Conservation (phyloP, 768 basidiomycete species). For the Daedaleopsis sinensis region DNA sequence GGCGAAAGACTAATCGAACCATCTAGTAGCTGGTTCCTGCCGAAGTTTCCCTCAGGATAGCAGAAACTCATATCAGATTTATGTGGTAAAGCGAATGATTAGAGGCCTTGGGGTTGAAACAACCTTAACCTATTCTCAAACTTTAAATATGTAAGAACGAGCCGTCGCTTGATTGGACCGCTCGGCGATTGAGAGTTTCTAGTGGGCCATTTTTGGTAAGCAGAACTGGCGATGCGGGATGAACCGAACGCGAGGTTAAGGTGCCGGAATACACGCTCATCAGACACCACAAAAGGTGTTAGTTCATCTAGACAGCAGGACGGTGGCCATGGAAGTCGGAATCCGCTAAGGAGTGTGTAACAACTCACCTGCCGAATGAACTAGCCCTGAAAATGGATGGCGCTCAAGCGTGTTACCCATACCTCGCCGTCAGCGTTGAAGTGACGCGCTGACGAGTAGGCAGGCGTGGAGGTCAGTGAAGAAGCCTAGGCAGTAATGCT, state of each 20-base stretch:
- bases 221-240: slow-evolving; percentile 74
- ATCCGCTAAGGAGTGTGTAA: slow-evolving; percentile 87
- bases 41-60: slow-evolving; percentile 85
- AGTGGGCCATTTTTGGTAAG: slow-evolving; percentile 77
- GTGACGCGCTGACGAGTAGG: slow-evolving; percentile 76
- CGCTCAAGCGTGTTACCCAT: slow-evolving; percentile 86
- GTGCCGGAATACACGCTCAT: slow-evolving; percentile 82
- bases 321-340: slow-evolving; percentile 87
- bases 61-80: slow-evolving; percentile 61
- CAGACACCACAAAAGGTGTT: slow-evolving; percentile 86
- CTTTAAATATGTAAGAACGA: slow-evolving; percentile 66
- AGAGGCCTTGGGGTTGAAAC: slow-evolving; percentile 89
- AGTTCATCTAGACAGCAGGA: slow-evolving; percentile 89
- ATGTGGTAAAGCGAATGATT: slow-evolving; percentile 86
- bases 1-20: slow-evolving; percentile 96
- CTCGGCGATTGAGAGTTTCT: slow-evolving; percentile 65
- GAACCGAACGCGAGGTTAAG: slow-evolving; percentile 77
- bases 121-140: slow-evolving; percentile 85
- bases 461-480: slow-evolving; percentile 78
- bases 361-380: slow-evolving; percentile 91
- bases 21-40: slow-evolving; percentile 93
- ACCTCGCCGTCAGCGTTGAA: slow-evolving; percentile 77
- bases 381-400: slow-evolving; percentile 92
- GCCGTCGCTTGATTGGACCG: slow-evolving; percentile 53
- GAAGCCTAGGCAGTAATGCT: slow-evolving; percentile 78